Base-by-base conservation (phyloP, 441 rosid species). In the Viola pubescens region DNA sequence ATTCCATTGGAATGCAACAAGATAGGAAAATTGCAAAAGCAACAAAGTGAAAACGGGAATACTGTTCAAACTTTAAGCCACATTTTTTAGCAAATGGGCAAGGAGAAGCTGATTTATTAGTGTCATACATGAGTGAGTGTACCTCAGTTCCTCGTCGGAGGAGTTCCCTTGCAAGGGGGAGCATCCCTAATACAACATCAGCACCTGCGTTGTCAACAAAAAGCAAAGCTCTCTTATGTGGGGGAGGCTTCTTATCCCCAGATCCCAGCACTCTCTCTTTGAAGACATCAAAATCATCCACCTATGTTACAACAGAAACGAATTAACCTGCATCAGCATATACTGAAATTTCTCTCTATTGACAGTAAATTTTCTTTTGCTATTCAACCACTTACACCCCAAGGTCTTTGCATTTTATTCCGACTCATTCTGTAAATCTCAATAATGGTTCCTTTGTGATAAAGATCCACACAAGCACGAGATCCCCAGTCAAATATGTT, bases 401-500 rank as follows among this genome's bases (percentile, higher is more conserved):
- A 94, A 1, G 99, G 99, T 74, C 99, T 83, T 63, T 86, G 97
- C 99, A 94, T 94, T 75, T 94, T 90, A 71, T 90, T 73, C 59
- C 99, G 94, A 66, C 99, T 94, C 99, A 94, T 94, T 75, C 99
- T 83, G 65, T 94, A 94, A 60, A 94, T 94, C 72, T 94, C 99
- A 62, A 94, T 94, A 49, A 94, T 94, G 42, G 97, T 90, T 63
- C 99, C 97, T 70, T 94, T 88, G 67, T 88, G 99, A 77, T 90
- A 94, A 60, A 94, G 87, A 65, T 94, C 99, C 71, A 94, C 99
- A 73, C 99, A 94, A 48, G 97, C 97, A 53, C 94, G 87, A 64
- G 99, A 89, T 61, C 99, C 99, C 99, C 99, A 94, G 73, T 94
- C 99, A 64, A 94, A 94, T 77, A 94, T 94, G 61, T 94, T 94